phyloP scores from a whole-genome alignment of 441 rosid species.

The Theobroma grandiflorum region DNA sequence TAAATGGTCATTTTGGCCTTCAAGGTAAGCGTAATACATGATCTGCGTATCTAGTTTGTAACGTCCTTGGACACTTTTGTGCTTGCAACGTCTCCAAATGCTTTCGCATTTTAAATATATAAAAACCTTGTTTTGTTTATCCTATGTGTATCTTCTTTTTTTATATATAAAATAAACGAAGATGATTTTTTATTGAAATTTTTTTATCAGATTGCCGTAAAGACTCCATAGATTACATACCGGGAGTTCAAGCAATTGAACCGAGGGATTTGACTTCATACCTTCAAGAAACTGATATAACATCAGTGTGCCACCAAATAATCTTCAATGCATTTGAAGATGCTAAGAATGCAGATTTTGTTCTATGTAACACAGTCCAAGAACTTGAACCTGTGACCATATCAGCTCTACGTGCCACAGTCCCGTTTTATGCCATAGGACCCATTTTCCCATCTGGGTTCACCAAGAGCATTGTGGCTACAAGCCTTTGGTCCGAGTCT shows the following conservation, averaged over 20 bases:
- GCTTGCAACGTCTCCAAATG: too few species aligned
- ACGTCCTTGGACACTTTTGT: too few species aligned
- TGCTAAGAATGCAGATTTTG: conserved; percentile 55
- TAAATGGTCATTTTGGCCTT: conserved; percentile 61
- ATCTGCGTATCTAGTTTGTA: too few species aligned
- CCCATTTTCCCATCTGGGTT: conserved; percentile 58
- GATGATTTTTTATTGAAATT: neutral
- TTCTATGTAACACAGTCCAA: conserved; percentile 62
- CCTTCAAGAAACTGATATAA: conserved; percentile 50
- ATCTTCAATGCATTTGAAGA: conserved; percentile 57
- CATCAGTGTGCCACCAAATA: conserved; percentile 47
- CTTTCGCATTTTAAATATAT: too few species aligned
- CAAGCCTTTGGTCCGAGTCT: conserved; percentile 69
- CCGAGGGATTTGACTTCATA: conserved; percentile 65
- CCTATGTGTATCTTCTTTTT: too few species aligned
- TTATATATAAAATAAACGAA: too few species aligned
- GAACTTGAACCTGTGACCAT: conserved; percentile 56
- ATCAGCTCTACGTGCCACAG: conserved; percentile 39
- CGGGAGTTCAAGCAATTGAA: conserved; percentile 58
- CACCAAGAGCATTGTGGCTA: conserved; percentile 41
- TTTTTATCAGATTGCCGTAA: conserved; percentile 43
- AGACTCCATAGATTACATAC: conserved; percentile 61
- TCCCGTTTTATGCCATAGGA: conserved; percentile 55
- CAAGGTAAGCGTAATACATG: conserved; percentile 39
- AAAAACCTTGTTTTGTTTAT: too few species aligned